A percentile compares a stretch with the other conserved stretches of the same genome.
phyloP scores from a whole-genome alignment of 495 filamentous ascomycete genomes.

The Penicillium desertorum region DNA sequence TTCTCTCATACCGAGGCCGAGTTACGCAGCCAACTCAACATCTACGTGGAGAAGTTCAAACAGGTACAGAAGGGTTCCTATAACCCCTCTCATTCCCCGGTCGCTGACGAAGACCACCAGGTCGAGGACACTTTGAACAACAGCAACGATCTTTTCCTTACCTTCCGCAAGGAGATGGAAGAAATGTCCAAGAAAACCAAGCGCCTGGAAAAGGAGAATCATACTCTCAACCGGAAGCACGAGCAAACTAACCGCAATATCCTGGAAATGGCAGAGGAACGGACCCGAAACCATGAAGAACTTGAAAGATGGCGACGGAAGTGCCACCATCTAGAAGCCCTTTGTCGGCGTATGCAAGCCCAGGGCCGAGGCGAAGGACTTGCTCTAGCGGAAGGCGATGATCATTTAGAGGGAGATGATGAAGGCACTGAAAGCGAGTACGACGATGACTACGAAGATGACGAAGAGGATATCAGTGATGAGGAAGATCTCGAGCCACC shows the following conservation, averaged over 20 bases:
- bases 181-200: conserved; percentile 99
- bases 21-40: conserved; percentile 90
- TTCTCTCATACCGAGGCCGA: conserved; percentile 96
- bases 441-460: conserved; percentile 63
- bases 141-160: conserved; percentile 96
- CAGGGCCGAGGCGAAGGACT: conserved; percentile 72
- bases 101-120: conserved; percentile 49
- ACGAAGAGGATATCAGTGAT: conserved; percentile 66
- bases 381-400: conserved; percentile 48
- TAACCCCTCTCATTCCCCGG: conserved; percentile 13
- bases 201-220: conserved; percentile 93
- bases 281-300: conserved; percentile 76
- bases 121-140: conserved; percentile 99
- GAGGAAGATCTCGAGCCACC: conserved; percentile 64
- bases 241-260: conserved; percentile 93
- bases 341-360: conserved; percentile 91
- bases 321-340: conserved; percentile 86
- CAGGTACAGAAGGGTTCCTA: conserved; percentile 66
- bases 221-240: conserved; percentile 86
- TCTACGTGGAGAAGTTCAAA: conserved; percentile 99
- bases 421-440: conserved; percentile 71
- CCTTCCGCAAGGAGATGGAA: conserved; percentile 99
- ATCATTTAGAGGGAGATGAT: conserved; percentile 63
- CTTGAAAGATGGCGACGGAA: conserved; percentile 80
- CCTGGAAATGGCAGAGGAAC: conserved; percentile 96